Evolutionary conservation across 768 basidiomycete species (phyloP).

Genomic region (Agaricus blazei): DNA sequence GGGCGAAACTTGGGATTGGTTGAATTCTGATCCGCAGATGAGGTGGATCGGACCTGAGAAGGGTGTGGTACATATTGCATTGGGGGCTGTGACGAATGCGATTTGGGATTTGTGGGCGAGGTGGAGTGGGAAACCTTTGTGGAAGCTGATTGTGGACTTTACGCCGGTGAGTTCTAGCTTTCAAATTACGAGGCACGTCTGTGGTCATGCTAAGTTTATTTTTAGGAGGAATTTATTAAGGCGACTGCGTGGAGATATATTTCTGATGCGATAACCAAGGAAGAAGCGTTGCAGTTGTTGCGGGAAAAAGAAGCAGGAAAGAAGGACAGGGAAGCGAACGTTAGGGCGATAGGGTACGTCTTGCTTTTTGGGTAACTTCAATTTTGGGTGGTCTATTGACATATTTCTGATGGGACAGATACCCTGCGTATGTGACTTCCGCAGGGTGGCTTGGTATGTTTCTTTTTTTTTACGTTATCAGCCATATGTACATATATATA

Average conservation of each 20-base stretch:
- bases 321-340: constrained; percentile 71
- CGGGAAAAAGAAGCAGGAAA: constrained; percentile 74
- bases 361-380: background rate
- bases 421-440: constrained; percentile 92
- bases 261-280: constrained; percentile 87
- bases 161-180: constrained; percentile 45
- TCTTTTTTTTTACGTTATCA: constrained; percentile 42
- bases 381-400: background rate
- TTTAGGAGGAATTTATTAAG: constrained; percentile 71
- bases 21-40: constrained; percentile 85
- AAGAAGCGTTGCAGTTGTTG: constrained; percentile 83
- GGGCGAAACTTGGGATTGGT: constrained; percentile 86
- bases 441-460: constrained; percentile 80
- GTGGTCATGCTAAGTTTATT: background rate
- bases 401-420: constrained; percentile 34
- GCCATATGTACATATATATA: background rate
- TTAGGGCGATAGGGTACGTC: constrained; percentile 59
- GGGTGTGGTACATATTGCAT: constrained; percentile 89
- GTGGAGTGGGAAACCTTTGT: constrained; percentile 76
- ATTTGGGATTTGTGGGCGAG: constrained; percentile 93
- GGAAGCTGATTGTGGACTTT: constrained; percentile 93
- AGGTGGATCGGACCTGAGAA: constrained; percentile 97
- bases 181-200: background rate
- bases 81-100: constrained; percentile 87
- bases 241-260: constrained; percentile 85